Base-by-base conservation (phyloP, 305 asterid genomes). In the Ilex paraguariensis region DNA sequence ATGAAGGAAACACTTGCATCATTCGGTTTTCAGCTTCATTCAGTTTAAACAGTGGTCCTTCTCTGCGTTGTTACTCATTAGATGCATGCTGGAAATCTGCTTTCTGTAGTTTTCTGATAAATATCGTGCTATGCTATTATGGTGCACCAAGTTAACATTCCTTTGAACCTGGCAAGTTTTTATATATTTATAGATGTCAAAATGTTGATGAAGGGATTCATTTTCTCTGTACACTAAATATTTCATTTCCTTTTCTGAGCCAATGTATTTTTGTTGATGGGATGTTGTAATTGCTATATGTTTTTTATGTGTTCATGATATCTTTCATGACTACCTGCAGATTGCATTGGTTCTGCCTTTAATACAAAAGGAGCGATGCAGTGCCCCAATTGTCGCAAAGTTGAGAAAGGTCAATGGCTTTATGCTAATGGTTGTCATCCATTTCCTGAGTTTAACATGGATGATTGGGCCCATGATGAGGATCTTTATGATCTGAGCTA, bases 331-430 rank as follows among this genome's bases (percentile, higher is more conserved):
- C 62, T 52, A 15, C 40, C 6, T 79, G 57, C 91, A 87, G 96
- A 85, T 78, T 87, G 96, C 85, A 87, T 87, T 60, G 96, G 96
- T 66, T 87, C 96, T 15, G 96, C 96, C 61, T 90, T 90, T 73
- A 90, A 90, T 70, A 55, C 67, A 13, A 87, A 90, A 74, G 97
- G 95, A 68, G 83, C 87, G 55, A 90, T 90, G 97, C 94, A 87
- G 81, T 90, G 97, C 68, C 97, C 95, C 65, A 90, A 90, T 79
- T 90, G 97, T 75, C 87, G 97, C 54, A 85, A 90, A 74, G 77
- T 82, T 71, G 97, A 90, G 82, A 87, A 83, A 80, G 95, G 97
- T 16, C 95, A 80, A 62, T 90, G 97, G 97, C 86, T 87, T 54
- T 90, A 75, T 77, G 91, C 95, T 28, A 82, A 71, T 73, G 94